Evolutionary conservation across 768 basidiomycete species (phyloP), one percentile per base, ranked within the genome.

Genomic region (Suillus bovinus): DNA sequence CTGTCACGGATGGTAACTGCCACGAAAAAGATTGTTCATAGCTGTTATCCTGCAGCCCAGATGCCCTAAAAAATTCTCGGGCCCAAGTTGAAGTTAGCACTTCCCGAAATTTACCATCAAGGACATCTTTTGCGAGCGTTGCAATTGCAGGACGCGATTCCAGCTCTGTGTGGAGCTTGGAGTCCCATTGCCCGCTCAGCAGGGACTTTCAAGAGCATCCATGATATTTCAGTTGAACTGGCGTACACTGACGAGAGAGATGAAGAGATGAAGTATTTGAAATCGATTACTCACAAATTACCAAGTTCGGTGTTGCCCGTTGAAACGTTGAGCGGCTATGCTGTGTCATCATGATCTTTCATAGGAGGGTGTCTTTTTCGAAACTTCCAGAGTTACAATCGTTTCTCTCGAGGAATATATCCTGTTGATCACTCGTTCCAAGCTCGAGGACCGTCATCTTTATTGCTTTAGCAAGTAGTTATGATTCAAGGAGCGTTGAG

Each of bases 61-160:
- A 58, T 20, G 76, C 64, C 39, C 69, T 65, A 49, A 87, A 77
- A 33, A 85, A 22, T 44, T 74, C 71, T 65, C 70, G 76, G 36
- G 83, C 82, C 61, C 73, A 70, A 52, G 77, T 67, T 44, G 83
- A 82, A 50, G 79, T 82, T 60, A 87, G 75, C 4, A 77, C 85
- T 27, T 78, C 73, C 53, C 79, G 79, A 76, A 91, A 88, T 54
- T 81, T 78, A 64, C 88, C 88, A 60, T 85, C 79, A 42, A 88
- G 76, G 63, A 85, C 86, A 27, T 81, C 76, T 72, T 84, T 82
- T 38, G 84, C 85, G 42, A 86, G 77, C 59, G 77, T 73, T 13
- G 71, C 59, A 39, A 3, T 39, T 3, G 68, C 61, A 9, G 75
- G 62, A 16, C 64, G 61, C 10, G 34, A 69, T 54, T 72, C 70